Base-by-base conservation (phyloP, 208 protist species). In the Leishmania tarentolae region DNA sequence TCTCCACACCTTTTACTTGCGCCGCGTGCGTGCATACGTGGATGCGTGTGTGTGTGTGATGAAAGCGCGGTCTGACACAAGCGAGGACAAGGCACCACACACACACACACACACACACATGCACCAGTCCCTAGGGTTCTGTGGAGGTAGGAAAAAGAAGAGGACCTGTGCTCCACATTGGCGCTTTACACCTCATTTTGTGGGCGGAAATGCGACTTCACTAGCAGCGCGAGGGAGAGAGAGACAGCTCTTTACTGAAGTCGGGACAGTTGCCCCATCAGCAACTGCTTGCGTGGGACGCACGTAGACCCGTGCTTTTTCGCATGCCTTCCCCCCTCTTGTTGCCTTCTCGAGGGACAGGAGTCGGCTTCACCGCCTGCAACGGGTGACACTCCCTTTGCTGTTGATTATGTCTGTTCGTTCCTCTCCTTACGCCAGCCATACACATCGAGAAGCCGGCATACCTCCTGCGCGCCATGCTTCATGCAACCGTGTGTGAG, bases 41-140 rank as follows among this genome's bases (percentile, higher is more conserved):
- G 37, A 61, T 76, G 17, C 65, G 35, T 44, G 31, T 15, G 44
- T 15, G 46, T 57, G 70, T 75, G 70, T 57, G 70, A 56, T 76
- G 50, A 73, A 35, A 21, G n/a, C 2, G 21, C n/a, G 52, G 15
- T 9, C 46, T 31, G 50, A 46, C 8, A 35, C 35, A 17, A 76
- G 11, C 19, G 35, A 44, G 31, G 50, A 76, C 15, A 11, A 21
- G 47, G 40, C 42, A 56, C 40, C 44, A 3, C 68, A 52, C 4
- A 57, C 24, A 31, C 44, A 57, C 59, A 74, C 19, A 6, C 17
- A 28, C 35, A 1, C 6, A 53, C 50, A 53, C 50, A 21, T 53
- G 15, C 21, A n/a, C 15, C 50, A 53, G 42, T 73, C 24, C 19
- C 24, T 40, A 3, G 40, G 15, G 19, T 52, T 31, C 44, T 3